Conservation (phyloP, 2,329 filamentous ascomycete species). For the Colletotrichum gloeosporioides region DNA sequence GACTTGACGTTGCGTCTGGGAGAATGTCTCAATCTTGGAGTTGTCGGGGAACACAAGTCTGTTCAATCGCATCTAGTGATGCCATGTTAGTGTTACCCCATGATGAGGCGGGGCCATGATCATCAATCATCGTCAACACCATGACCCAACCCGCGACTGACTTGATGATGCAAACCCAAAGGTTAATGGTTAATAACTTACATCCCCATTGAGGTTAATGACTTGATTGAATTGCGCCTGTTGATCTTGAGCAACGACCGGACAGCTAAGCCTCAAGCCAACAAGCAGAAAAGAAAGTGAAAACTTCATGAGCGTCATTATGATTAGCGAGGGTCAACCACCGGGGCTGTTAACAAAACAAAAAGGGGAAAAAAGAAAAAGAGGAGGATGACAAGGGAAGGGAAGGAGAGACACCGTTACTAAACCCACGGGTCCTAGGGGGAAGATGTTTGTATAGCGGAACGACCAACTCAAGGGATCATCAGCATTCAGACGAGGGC, state of each 20-base stretch:
- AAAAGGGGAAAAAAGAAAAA: not conserved
- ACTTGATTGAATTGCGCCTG: conserved; percentile 26
- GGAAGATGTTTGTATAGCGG: conserved; percentile 13
- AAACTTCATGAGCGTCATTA: conserved; percentile 23
- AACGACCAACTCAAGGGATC: not conserved
- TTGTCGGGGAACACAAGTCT: conserved; percentile 24
- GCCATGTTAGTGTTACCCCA: not conserved
- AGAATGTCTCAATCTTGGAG: conserved; percentile 27
- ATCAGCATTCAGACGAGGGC: conserved; percentile 10
- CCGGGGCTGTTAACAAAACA: conserved; percentile 11
- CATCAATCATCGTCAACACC: not conserved
- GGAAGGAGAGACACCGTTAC: conserved; percentile 23
- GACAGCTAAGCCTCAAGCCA: conserved; percentile 11
- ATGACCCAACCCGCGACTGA: not conserved
- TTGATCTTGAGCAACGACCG: conserved; percentile 20
- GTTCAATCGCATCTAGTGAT: conserved; percentile 24
- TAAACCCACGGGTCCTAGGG: conserved; percentile 21
- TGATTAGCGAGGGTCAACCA: conserved; percentile 24
- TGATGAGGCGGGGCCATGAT: not conserved
- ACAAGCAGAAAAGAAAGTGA: conserved; percentile 19
- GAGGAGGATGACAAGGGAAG: conserved; percentile 5
- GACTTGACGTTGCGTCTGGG: conserved; percentile 25
- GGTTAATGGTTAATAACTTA: conserved; percentile 2
- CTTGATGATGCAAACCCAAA: not conserved
- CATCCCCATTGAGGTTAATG: conserved; percentile 26